These are phyloP conservation scores for Saturnispora diversa DNA, from an alignment of 805 yeast species.

Conservation along the genomic window DNA sequence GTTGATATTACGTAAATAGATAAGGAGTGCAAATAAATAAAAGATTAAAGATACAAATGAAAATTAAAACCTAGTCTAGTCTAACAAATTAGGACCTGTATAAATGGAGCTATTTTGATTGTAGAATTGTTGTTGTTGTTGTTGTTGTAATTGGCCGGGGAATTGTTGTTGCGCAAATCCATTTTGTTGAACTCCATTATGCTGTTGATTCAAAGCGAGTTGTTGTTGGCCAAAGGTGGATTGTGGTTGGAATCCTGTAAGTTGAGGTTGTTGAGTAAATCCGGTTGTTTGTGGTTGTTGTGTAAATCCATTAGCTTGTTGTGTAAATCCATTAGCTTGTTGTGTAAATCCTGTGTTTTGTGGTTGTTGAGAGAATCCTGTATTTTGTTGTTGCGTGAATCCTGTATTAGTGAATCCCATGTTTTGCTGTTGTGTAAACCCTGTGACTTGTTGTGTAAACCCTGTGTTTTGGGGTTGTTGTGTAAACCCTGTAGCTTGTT, in stretches of 20 bases:
- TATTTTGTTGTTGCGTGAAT: slow-evolving; percentile 14
- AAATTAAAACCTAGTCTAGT: neutral
- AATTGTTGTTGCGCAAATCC: slow-evolving; percentile 10
- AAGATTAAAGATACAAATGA: slow-evolving; percentile 4
- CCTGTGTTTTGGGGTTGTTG: neutral
- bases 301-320: slow-evolving; percentile 3
- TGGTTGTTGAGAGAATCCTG: neutral
- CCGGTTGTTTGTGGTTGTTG: slow-evolving; percentile 3
- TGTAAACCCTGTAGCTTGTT: slow-evolving; percentile 8
- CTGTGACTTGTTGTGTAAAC: neutral
- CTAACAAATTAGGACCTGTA: slow-evolving; percentile 25
- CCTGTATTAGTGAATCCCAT: slow-evolving; percentile 10
- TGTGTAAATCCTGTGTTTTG: slow-evolving; percentile 1
- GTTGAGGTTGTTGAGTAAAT: neutral
- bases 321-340: slow-evolving; percentile 6
- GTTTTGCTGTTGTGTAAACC: slow-evolving; percentile 9
- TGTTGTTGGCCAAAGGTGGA: slow-evolving; percentile 6
- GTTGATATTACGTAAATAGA: neutral
- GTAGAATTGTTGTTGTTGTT: slow-evolving; percentile 5
- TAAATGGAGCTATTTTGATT: slow-evolving; percentile 16
- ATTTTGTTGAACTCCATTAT: no score
- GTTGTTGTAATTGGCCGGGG: slow-evolving; percentile 10
- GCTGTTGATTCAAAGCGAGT: slow-evolving; percentile 9
- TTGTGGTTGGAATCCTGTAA: neutral
- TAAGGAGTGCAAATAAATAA: neutral